Evolutionary conservation across 2,329 filamentous ascomycete genomes (phyloP).

Genomic region (Cercospora zeina): DNA sequence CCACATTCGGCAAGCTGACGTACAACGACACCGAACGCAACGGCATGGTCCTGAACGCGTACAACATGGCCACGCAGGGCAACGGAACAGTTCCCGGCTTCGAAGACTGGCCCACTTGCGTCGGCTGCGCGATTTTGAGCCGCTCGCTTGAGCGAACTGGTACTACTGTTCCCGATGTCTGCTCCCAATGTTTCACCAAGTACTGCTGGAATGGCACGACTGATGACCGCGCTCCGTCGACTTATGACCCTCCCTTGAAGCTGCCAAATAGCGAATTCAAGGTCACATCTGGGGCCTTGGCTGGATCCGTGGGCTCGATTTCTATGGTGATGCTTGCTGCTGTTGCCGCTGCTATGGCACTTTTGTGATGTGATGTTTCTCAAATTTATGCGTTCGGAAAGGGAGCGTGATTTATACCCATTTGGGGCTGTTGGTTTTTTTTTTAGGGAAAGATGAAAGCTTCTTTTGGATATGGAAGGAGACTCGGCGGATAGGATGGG

Average conservation of each 20-base stretch:
- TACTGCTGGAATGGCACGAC: conserved; percentile 94
- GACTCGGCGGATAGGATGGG: background rate
- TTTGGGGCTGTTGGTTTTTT: background rate
- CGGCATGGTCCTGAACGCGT: conserved; percentile 81
- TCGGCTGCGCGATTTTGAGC: conserved; percentile 81
- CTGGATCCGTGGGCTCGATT: conserved; percentile 8
- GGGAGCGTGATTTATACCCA: background rate
- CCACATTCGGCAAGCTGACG: conserved; percentile 65
- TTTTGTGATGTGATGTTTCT: background rate
- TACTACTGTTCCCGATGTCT: conserved; percentile 68
- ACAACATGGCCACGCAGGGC: conserved; percentile 76
- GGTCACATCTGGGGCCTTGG: conserved; percentile 21
- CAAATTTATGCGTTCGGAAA: no score
- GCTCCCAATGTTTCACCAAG: conserved; percentile 69
- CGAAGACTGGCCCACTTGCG: conserved; percentile 75
- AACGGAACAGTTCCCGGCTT: conserved; percentile 69
- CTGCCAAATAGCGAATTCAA: conserved; percentile 21
- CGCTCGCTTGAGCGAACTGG: conserved; percentile 72
- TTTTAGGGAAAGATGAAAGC: no score
- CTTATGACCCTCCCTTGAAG: conserved; percentile 36
- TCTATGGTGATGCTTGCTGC: conserved; percentile 10
- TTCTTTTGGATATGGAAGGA: background rate
- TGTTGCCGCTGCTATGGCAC: conserved; percentile 1
- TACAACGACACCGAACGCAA: conserved; percentile 70
- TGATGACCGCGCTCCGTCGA: conserved; percentile 36